A percentile compares a stretch with the other conserved stretches of the same genome.
Conservation (phyloP, 257 asterid species). For the Solanum peruvianum region DNA sequence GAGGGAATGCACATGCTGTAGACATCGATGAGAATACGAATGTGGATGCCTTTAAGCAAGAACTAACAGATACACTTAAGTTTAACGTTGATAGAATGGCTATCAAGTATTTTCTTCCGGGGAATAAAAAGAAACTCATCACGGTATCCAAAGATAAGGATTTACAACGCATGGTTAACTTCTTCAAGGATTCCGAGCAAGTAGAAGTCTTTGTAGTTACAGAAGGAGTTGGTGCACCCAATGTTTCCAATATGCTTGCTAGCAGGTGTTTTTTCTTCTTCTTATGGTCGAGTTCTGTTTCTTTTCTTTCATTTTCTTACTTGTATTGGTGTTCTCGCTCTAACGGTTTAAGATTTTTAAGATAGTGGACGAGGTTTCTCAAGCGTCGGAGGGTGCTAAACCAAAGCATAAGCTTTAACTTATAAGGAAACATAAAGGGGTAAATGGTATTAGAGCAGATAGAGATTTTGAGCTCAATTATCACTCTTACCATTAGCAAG, state of each 20-base stretch:
- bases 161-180: constrained; percentile 87
- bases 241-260: constrained; percentile 55
- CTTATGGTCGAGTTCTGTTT: background rate
- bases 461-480: background rate
- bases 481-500: background rate
- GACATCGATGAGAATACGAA: constrained; percentile 68
- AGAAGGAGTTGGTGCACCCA: constrained; percentile 55
- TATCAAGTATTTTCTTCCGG: constrained; percentile 87
- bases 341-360: background rate
- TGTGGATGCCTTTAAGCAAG: constrained; percentile 70
- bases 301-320: background rate
- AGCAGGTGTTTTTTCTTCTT: constrained; percentile 52
- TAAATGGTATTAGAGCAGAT: background rate
- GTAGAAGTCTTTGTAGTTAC: constrained; percentile 76
- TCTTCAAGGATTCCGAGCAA: constrained; percentile 84
- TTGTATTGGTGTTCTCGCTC: background rate
- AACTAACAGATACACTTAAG: constrained; percentile 76
- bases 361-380: background rate
- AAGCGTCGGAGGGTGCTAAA: background rate
- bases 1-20: constrained; percentile 93
- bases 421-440: background rate
- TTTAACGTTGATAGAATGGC: constrained; percentile 45
- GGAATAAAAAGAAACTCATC: constrained; percentile 82
- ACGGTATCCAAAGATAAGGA: constrained; percentile 93
- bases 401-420: background rate